These are phyloP conservation scores for Fusarium devonianum DNA, from an alignment of 2,329 filamentous ascomycete genomes.

Conservation along the genomic window DNA sequence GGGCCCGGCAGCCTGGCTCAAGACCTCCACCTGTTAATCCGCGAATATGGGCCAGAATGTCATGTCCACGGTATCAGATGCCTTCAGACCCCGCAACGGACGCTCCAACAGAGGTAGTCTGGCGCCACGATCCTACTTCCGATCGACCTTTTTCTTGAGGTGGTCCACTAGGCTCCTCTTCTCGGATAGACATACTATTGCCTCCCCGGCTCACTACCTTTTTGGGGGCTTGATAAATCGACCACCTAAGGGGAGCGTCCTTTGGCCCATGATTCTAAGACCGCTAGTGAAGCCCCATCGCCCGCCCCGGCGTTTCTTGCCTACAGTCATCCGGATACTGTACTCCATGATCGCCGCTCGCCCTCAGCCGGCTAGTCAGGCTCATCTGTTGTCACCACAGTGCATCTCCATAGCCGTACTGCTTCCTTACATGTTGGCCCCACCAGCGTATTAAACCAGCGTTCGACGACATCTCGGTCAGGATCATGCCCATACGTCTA, in stretches of 20 bases:
- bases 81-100: neutral
- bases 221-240: neutral
- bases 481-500: slow-evolving; percentile 3
- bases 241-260: neutral
- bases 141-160: neutral
- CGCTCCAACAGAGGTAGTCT: neutral
- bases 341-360: neutral
- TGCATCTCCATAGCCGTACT: slow-evolving; percentile 3
- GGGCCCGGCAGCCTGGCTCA: neutral
- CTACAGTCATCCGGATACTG: slow-evolving; percentile 21
- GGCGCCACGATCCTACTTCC: slow-evolving; percentile 5
- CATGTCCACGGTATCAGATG: neutral
- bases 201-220: neutral
- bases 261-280: neutral
- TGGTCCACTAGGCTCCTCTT: neutral
- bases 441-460: too few species aligned
- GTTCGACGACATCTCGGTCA: neutral
- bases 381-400: slow-evolving; percentile 2
- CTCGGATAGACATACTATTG: neutral
- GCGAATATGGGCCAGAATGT: neutral
- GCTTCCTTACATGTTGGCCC: neutral
- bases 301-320: slow-evolving; percentile 10
- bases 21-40: neutral
- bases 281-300: neutral
- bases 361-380: slow-evolving; percentile 6